phyloP scores from a whole-genome alignment of 257 asterid species.

The Fraxinus americana region DNA sequence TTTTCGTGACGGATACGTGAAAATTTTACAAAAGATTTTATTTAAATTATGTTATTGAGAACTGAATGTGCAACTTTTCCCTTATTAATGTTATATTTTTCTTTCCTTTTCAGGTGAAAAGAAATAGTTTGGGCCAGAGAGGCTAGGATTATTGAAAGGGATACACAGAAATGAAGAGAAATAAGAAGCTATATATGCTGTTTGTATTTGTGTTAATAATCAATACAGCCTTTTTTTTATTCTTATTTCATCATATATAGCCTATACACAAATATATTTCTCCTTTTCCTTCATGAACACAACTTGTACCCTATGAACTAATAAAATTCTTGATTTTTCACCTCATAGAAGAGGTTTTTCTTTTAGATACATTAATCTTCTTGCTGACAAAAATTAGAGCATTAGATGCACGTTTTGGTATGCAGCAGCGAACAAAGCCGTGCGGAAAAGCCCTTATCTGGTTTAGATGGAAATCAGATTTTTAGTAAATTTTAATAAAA shows the following conservation, averaged over 20 bases:
- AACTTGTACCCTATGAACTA: conserved; percentile 13
- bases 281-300: not conserved
- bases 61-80: not conserved
- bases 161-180: conserved; percentile 43
- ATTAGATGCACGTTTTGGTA: not conserved
- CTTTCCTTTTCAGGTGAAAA: conserved; percentile 33
- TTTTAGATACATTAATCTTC: no score
- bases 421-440: not conserved
- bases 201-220: conserved; percentile 21
- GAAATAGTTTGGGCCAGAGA: conserved; percentile 30
- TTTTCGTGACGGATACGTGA: not conserved
- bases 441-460: not conserved
- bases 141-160: conserved; percentile 28
- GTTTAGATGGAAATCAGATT: no score
- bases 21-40: not conserved
- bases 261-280: conserved; percentile 3
- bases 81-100: no score
- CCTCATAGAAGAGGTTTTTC: not conserved
- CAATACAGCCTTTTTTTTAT: not conserved
- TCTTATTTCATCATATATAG: not conserved
- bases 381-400: not conserved
- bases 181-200: conserved; percentile 34
- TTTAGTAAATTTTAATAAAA: no score
- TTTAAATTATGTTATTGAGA: not conserved
- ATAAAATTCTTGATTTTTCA: not conserved